A percentile compares a stretch with the other conserved stretches of the same genome.
phyloP scores from a whole-genome alignment of 805 yeast species.

The Jamesozyma lodderae region DNA sequence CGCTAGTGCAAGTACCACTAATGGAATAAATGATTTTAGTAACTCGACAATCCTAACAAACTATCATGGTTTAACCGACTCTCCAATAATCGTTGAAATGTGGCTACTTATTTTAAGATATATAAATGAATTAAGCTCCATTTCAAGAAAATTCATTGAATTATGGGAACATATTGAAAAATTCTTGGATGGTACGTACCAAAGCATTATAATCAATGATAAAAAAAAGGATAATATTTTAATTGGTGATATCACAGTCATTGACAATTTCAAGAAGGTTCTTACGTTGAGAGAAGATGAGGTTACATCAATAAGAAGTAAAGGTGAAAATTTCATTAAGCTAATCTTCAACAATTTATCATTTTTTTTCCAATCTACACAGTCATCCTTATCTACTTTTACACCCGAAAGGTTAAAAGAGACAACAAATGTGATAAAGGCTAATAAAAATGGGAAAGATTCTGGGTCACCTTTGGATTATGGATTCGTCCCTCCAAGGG shows the following conservation, averaged over 20 bases:
- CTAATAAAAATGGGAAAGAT: slow-evolving; percentile 7
- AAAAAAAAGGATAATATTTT: slow-evolving; percentile 31
- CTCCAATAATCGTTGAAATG: slow-evolving; percentile 48
- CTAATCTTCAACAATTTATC: slow-evolving; percentile 26
- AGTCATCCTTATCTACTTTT: slow-evolving; percentile 8
- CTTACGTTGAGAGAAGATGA: slow-evolving; percentile 38
- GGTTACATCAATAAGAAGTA: slow-evolving; percentile 31
- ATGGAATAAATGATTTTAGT: background rate
- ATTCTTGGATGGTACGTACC: slow-evolving; percentile 43
- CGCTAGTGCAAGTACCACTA: background rate
- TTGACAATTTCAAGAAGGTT: slow-evolving; percentile 31
- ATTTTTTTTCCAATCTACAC: slow-evolving; percentile 30
- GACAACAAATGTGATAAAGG: background rate
- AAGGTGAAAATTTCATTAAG: slow-evolving; percentile 34
- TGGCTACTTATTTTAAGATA: slow-evolving; percentile 45
- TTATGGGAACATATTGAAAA: slow-evolving; percentile 50
- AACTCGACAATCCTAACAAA: background rate
- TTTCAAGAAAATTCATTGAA: slow-evolving; percentile 35
- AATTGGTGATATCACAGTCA: slow-evolving; percentile 20
- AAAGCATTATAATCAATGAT: slow-evolving; percentile 34
- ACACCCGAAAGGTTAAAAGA: background rate
- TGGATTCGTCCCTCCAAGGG: slow-evolving; percentile 55
- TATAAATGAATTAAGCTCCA: slow-evolving; percentile 33
- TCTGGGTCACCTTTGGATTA: slow-evolving; percentile 30
- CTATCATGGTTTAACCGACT: slow-evolving; percentile 34